These are phyloP conservation scores for Botrytis medusae DNA, from an alignment of 2,329 filamentous ascomycete genomes.

Conservation along the genomic window DNA sequence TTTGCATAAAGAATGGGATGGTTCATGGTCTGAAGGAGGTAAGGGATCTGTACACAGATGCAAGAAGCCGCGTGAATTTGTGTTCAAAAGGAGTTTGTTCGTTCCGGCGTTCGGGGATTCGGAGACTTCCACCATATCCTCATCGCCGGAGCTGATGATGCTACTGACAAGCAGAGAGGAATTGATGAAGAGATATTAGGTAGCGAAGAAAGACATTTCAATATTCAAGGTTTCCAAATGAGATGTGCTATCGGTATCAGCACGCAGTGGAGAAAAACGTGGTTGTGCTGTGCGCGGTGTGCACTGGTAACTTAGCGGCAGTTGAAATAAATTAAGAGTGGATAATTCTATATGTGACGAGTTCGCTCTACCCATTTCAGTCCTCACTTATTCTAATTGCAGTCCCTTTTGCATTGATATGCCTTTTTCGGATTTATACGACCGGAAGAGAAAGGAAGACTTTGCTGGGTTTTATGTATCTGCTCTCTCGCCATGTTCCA, in stretches of 20 bases:
- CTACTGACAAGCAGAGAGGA: background rate
- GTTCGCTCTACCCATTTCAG: background rate
- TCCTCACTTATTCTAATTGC: background rate
- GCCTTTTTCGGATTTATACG: background rate
- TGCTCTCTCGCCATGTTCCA: background rate
- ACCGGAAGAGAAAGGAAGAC: background rate
- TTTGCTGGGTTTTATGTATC: background rate
- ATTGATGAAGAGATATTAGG: background rate
- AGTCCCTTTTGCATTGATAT: background rate
- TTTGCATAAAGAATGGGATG: conserved; percentile 8
- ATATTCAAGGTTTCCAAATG: background rate
- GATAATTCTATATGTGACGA: background rate
- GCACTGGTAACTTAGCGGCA: conserved; percentile 7
- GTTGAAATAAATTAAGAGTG: conserved; percentile 5
- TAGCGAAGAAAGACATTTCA: background rate
- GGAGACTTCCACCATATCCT: background rate
- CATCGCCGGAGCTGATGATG: background rate
- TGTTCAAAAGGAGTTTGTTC: background rate
- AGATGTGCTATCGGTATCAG: background rate
- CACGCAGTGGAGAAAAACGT: conserved; percentile 7
- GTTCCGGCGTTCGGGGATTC: background rate
- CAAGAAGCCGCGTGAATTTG: conserved; percentile 3
- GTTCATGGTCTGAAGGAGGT: background rate
- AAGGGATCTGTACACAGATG: background rate
- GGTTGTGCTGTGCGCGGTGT: background rate